Percentiles rank a stretch among this genome's conserved stretches.
Evolutionary conservation across 106 monocot genomes (phyloP).

Genomic region (Dendrobium chrysotoxum): DNA sequence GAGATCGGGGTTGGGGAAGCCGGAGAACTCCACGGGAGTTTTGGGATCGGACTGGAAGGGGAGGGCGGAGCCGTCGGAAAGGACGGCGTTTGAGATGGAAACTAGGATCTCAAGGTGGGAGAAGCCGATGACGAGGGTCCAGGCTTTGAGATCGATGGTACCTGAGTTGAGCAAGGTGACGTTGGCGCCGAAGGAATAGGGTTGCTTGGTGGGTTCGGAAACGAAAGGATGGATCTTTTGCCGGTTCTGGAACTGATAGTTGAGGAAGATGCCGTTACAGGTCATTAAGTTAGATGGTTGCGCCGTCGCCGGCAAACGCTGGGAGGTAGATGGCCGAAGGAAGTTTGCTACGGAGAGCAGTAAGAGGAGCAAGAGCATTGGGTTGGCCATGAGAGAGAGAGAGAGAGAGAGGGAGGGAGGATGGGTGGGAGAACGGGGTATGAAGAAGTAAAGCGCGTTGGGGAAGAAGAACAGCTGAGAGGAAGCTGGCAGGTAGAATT

Average conservation of each 20-base stretch:
- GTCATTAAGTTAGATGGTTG: neutral
- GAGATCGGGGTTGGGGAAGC: conserved; percentile 65
- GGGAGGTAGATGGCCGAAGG: neutral
- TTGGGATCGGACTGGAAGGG: conserved; percentile 44
- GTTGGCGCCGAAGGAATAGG: conserved; percentile 17
- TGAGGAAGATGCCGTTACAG: conserved; percentile 24
- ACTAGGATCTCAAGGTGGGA: conserved; percentile 65
- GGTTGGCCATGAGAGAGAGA: neutral
- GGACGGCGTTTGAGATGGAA: conserved; percentile 35
- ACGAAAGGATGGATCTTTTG: conserved; percentile 17
- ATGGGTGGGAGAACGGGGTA: neutral
- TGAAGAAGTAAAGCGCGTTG: neutral
- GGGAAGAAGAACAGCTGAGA: conserved; percentile 1
- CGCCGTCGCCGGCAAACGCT: neutral
- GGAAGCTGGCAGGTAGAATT: neutral
- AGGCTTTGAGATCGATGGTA: conserved; percentile 8
- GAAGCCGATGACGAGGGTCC: conserved; percentile 20
- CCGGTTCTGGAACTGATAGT: conserved; percentile 12
- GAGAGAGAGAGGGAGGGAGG: neutral
- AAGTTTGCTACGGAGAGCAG: neutral
- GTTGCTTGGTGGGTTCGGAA: conserved; percentile 3
- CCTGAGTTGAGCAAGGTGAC: conserved; percentile 24
- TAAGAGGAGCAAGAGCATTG: neutral
- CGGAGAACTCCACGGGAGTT: conserved; percentile 60
- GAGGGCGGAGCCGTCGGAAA: conserved; percentile 46